Conservation (phyloP, 768 basidiomycete species). For the Cubamyces sp. region DNA sequence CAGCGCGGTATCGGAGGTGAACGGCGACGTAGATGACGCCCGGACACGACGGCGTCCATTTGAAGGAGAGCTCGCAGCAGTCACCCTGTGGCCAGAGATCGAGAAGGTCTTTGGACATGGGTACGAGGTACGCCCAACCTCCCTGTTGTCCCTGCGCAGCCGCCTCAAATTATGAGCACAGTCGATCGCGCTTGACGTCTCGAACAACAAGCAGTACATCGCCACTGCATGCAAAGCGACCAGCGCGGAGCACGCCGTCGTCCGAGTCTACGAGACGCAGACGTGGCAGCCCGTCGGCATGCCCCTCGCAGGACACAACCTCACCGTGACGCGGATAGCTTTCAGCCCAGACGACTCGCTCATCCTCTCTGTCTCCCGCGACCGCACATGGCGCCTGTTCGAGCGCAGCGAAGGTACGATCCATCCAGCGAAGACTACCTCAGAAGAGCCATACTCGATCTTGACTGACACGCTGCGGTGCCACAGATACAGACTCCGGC, state of each 20-base stretch:
- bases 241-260: slow-evolving; percentile 83
- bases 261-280: slow-evolving; percentile 78
- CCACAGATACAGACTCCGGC: slow-evolving; percentile 40
- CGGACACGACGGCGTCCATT: slow-evolving; percentile 55
- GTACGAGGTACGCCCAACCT: slow-evolving; percentile 69
- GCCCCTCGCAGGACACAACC: slow-evolving; percentile 78
- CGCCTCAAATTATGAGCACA: slow-evolving; percentile 35
- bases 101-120: slow-evolving; percentile 99
- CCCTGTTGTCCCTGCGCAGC: background rate
- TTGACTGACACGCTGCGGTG: background rate
- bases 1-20: slow-evolving; percentile 16
- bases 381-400: slow-evolving; percentile 90
- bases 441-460: background rate
- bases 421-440: background rate
- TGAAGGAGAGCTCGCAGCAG: slow-evolving; percentile 86
- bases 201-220: slow-evolving; percentile 66
- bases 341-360: slow-evolving; percentile 86
- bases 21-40: slow-evolving; percentile 19
- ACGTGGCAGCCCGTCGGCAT: slow-evolving; percentile 72
- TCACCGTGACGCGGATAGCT: slow-evolving; percentile 88
- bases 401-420: slow-evolving; percentile 38
- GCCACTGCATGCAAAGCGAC: slow-evolving; percentile 94
- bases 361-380: slow-evolving; percentile 86
- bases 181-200: slow-evolving; percentile 82
- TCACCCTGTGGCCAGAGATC: slow-evolving; percentile 94